Base-by-base conservation (phyloP, 352 stramenopile genomes). In the Pythium chondricola region DNA sequence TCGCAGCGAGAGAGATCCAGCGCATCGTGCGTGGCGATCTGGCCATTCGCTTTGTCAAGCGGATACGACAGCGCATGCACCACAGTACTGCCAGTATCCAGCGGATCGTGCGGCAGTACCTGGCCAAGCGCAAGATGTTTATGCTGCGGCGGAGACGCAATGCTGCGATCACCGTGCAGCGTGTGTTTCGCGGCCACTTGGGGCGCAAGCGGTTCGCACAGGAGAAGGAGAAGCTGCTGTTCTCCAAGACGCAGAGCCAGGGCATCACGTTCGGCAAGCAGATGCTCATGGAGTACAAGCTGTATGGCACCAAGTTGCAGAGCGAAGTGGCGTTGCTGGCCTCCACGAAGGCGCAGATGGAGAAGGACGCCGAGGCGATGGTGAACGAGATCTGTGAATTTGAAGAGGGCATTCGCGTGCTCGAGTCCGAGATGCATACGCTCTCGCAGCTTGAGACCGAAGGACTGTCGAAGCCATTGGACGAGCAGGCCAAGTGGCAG, bases 261-360 rank as follows among this genome's bases (percentile, higher is more conserved):
- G 90, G 92, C 13, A 96, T 98, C 55, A 83, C 96, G 53, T 95
- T 98, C 53, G 95, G 90, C 32, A 89, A 96, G 48, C 91, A 98
- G 65, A 95, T 98, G 70, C 76, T 98, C 17, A 61, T 97, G 14
- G 91, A 98, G 71, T 97, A 97, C 79, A 98, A 97, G 60, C 69
- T 98, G 7, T 87, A 95, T 52, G 93, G 85, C 8, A 97, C 90
- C 25, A 90, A 95, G 49, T 68, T 98, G 18, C 92, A 98, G 60
- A 96, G 80, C 31, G 93, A 98, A 55, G 81, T 98, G 0, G 80
- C 83, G 27, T 47, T 98, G 41, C 74, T 98, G 3, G 83, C 81
- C 5, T 62, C 85, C 18, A 89, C 96, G 46, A 98, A 98, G 48
- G 57, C 76, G 3, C 74, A 85, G 29, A 73, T 91, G 17, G 93